Evolutionary conservation across 129 eudicot genomes (phyloP), one percentile per base, ranked within the genome.

Genomic region (Chrysanthemum lavandulifolium): DNA sequence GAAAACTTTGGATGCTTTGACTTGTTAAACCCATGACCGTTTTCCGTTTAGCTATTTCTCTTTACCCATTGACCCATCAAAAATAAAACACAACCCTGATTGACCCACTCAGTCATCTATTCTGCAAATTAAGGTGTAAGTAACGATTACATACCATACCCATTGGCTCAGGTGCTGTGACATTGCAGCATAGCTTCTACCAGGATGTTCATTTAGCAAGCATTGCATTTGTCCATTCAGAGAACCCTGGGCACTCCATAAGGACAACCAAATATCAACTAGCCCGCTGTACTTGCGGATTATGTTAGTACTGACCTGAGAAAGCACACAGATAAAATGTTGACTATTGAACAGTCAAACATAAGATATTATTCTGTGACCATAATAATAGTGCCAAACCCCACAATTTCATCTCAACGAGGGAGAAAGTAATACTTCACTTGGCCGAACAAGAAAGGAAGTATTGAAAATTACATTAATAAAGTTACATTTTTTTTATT

Each of bases 161-260:
- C 98, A 93, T 74, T 93, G 98, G 87, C 96, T 93, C 71, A 65
- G 76, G 65, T 93, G 97, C 31, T 87, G 87, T 57, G 97, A 90
- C 98, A 90, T 89, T 77, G 98, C 98, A 48, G 45, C 82, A 72
- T 83, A 85, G 73, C 89, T 90, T 78, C 80, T 93, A 40, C 21
- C 48, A 10, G 96, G 91, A 77, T 88, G 75, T 51, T 76, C 88
- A 68, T 94, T 94, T 48, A 90, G 68, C 80, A 94, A 75, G 82
- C 97, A 94, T 50, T 79, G 80, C 70, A 78, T 50, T 60, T 78
- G 80, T 69, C 76, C 84, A 48, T 68, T 61, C 3, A 23, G 15
- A 52, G 65, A 65, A 63, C 0, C 8, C 65, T 66, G 48, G 52
- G 92, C 82, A 73, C 52, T 59, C 50, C 87, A 70, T 63, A 67